Evolutionary conservation across 1,284 basidiomycete species (phyloP).

Genomic region (Veloporphyrellus conicus): DNA sequence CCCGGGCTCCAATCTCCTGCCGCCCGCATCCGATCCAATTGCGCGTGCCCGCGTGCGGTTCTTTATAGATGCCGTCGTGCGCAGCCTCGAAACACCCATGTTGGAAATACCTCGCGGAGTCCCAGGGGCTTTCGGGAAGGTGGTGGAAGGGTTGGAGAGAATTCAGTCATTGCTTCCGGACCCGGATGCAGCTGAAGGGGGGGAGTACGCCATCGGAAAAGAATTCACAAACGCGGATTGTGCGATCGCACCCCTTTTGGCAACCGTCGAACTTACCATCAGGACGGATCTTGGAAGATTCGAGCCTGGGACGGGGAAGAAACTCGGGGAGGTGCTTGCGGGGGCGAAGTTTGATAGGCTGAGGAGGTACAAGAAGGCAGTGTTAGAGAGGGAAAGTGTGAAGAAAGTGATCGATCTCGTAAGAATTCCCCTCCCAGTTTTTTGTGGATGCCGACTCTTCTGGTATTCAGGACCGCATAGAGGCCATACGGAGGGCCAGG

Average conservation of each 20-base stretch:
- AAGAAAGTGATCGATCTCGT: constrained; percentile 39
- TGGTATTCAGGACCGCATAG: not conserved
- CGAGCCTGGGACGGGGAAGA: not conserved
- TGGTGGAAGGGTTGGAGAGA: constrained; percentile 22
- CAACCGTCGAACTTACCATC: constrained; percentile 34
- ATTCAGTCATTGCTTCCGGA: constrained; percentile 35
- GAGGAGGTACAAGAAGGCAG: constrained; percentile 39
- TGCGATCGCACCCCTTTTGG: constrained; percentile 48
- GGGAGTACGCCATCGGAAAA: constrained; percentile 33
- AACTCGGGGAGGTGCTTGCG: constrained; percentile 30
- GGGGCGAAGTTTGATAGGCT: constrained; percentile 40
- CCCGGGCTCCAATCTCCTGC: constrained; percentile 45
- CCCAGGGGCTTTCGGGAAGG: not conserved
- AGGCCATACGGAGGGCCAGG: not conserved
- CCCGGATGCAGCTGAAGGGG: constrained; percentile 1
- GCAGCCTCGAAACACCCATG: constrained; percentile 9
- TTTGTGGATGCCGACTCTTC: not conserved
- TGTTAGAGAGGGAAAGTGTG: constrained; percentile 47
- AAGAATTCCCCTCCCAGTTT: constrained; percentile 25
- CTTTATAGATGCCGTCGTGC: constrained; percentile 51
- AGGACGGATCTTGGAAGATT: not conserved
- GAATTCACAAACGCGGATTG: constrained; percentile 51
- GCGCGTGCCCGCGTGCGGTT: constrained; percentile 55
- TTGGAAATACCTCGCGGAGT: not conserved
- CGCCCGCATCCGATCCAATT: constrained; percentile 45